Evolutionary conservation across 352 stramenopile species (phyloP).

Genomic region (Thraustochytrium sp.): DNA sequence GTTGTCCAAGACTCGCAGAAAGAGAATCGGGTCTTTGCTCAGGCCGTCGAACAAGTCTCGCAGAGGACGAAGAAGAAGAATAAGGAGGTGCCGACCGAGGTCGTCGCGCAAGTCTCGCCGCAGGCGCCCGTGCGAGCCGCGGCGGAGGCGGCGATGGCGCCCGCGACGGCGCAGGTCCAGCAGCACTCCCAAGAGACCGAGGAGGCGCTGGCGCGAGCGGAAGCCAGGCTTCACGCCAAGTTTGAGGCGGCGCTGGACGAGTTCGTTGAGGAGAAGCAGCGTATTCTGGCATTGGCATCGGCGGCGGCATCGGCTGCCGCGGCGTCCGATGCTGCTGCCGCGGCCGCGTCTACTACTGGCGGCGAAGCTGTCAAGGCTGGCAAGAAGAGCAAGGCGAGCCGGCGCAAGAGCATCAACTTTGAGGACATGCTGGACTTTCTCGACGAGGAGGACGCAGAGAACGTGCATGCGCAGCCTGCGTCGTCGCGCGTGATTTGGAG

Average conservation of each 20-base stretch:
- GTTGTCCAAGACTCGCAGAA: no score
- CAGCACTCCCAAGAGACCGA: not conserved
- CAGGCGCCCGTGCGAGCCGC: no score
- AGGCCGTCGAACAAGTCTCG: no score
- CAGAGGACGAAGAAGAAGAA: no score
- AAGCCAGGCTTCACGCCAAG: not conserved
- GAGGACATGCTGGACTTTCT: constrained; percentile 23
- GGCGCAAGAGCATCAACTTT: constrained; percentile 24
- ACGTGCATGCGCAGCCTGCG: not conserved
- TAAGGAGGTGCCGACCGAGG: no score
- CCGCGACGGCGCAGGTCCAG: not conserved
- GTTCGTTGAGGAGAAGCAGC: constrained; percentile 4
- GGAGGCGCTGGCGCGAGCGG: not conserved
- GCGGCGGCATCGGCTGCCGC: no score
- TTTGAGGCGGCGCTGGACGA: constrained; percentile 9
- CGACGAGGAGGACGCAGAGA: not conserved
- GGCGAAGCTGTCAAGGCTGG: not conserved
- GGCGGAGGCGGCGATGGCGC: not conserved
- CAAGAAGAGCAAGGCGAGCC: not conserved
- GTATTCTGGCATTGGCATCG: not conserved
- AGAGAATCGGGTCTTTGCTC: no score
- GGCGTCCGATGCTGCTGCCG: no score
- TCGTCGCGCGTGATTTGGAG: constrained; percentile 7
- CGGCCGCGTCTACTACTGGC: no score
- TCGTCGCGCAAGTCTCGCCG: no score